phyloP scores from a whole-genome alignment of 352 stramenopile genomes.

The Globisporangium splendens region DNA sequence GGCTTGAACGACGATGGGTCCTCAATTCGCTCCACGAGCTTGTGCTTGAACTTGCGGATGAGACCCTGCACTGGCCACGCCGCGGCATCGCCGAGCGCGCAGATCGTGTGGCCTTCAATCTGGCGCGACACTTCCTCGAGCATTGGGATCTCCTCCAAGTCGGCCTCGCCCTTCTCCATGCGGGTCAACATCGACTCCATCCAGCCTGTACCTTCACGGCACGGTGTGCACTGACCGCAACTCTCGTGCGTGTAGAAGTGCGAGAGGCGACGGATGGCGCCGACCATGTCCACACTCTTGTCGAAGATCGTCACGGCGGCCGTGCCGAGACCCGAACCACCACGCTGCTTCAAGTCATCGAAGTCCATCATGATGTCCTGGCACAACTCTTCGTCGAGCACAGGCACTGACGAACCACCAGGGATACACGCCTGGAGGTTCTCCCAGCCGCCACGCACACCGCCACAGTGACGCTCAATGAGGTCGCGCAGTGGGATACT shows the following conservation, averaged over 20 bases:
- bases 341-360: constrained; percentile 95
- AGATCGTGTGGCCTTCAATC: constrained; percentile 99
- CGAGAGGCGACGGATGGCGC: constrained; percentile 95
- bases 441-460: constrained; percentile 98
- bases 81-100: constrained; percentile 97
- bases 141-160: constrained; percentile 99
- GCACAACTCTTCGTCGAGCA: constrained; percentile 91
- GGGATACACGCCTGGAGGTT: constrained; percentile 98
- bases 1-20: constrained; percentile 93
- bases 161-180: constrained; percentile 97
- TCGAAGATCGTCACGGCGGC: constrained; percentile 99
- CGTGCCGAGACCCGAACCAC: constrained; percentile 95
- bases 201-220: constrained; percentile 97
- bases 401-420: constrained; percentile 94
- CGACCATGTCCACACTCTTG: constrained; percentile 99
- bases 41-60: constrained; percentile 98
- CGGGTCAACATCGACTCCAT: constrained; percentile 97
- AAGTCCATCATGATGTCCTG: constrained; percentile 99
- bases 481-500: constrained; percentile 97
- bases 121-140: constrained; percentile 98
- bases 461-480: constrained; percentile 98
- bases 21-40: constrained; percentile 98
- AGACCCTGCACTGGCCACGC: constrained; percentile 99
- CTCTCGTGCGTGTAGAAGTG: constrained; percentile 99
- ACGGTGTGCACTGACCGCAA: constrained; percentile 99